phyloP scores from a whole-genome alignment of 1,284 basidiomycete genomes.

The Rhodotorula sp. region DNA sequence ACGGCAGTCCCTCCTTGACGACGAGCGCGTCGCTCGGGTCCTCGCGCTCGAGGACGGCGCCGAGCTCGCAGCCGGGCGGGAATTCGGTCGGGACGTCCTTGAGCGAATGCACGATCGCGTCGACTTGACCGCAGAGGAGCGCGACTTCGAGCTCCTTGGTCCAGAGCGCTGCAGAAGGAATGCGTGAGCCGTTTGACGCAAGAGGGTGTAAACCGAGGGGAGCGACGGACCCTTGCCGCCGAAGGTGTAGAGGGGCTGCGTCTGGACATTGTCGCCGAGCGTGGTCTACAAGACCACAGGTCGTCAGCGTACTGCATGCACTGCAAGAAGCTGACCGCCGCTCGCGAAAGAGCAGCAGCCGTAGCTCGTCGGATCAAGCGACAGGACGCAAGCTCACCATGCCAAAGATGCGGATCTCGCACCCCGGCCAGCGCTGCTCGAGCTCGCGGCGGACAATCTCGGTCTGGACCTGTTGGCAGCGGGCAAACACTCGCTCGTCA shows the following conservation, averaged over 20 bases:
- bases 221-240: conserved; percentile 50
- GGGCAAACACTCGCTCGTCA: not conserved
- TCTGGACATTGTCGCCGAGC: conserved; percentile 88
- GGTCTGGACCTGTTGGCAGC: conserved; percentile 63
- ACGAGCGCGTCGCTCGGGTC: conserved; percentile 88
- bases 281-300: conserved; percentile 59
- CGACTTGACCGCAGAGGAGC: conserved; percentile 69
- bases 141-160: conserved; percentile 91
- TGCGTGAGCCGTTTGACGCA: not conserved
- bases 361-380: not conserved
- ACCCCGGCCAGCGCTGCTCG: conserved; percentile 55
- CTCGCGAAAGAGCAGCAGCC: not conserved
- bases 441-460: conserved; percentile 68
- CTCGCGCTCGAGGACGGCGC: conserved; percentile 81
- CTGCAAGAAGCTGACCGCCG: not conserved
- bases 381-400: conserved; percentile 27
- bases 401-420: conserved; percentile 58
- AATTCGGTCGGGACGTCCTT: conserved; percentile 86
- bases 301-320: not conserved
- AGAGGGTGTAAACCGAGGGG: conserved; percentile 47
- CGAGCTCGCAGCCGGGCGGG: conserved; percentile 81
- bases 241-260: conserved; percentile 58
- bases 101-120: conserved; percentile 89
- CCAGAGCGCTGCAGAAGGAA: conserved; percentile 74
- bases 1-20: conserved; percentile 71